Base-by-base conservation (phyloP, 2,329 filamentous ascomycete species). In the Diaporthe sp. region DNA sequence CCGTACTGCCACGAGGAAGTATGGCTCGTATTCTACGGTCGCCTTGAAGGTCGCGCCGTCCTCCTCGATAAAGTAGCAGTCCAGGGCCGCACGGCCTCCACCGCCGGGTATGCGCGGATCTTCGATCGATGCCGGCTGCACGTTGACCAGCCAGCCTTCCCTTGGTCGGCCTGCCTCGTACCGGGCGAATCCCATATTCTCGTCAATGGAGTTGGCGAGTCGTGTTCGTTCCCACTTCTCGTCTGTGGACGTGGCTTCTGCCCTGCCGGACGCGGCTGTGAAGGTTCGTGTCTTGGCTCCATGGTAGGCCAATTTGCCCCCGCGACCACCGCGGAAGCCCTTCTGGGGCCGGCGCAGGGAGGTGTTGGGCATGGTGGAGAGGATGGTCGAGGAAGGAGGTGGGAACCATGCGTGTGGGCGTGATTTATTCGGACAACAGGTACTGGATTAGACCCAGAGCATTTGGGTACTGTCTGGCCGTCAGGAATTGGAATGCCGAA, bases 31-130 rank as follows among this genome's bases (percentile, higher is more conserved):
- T 85, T 98, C 95, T 77, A 99, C 86, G 0, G 96, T 98, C 15
- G 97, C 96, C 83, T 99, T 99, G 89, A 99, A 99, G 7, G 94
- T 96, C 66, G 92, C 91, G 19, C 95, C 90, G 80, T 97, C 94
- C 74, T 96, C 94, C 80, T 96, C 94, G 75, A 99, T 93, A 84
- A 99, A 99, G 87, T 98, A 99, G 85, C 95, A 98, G 85, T 99
- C 97, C 73, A 99, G 91, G 12, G 95, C 97, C 1, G 97, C 94
- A 77, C 95, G 92, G 50, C 97, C 97, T 74, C 94, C 94, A 50
- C 97, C 97, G 75, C 95, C 94, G 1, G 94, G 92, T 60, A 94
- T 89, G 78, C 95, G 94, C 22, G 96, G 90, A 82, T 98, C 96
- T 83, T 98, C 88, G 87, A 99, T 89, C 17, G 92, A 91, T 0